Percentiles rank a stretch among this genome's conserved stretches.
Evolutionary conservation across 75 land plant species (phyloP).

Genomic region (Gnetum montanum): DNA sequence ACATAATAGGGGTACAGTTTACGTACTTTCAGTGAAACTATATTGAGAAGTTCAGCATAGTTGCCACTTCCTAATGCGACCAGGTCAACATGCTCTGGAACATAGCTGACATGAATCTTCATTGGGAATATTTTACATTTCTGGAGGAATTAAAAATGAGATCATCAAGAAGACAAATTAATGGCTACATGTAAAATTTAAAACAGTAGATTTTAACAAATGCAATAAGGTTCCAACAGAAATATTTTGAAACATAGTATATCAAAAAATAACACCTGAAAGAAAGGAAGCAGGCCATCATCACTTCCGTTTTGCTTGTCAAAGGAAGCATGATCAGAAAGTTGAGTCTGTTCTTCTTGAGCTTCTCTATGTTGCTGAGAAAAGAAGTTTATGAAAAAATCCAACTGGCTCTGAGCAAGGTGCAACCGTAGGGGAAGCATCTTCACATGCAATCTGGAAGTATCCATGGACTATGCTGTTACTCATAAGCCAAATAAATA

Average conservation of each 20-base stretch:
- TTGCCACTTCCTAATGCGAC: constrained; percentile 65
- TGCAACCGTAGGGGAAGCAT: constrained; percentile 74
- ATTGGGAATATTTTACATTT: constrained; percentile 74
- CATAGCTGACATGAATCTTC: constrained; percentile 74
- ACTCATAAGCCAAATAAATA: too few species aligned
- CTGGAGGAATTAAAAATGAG: constrained; percentile 25
- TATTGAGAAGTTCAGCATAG: constrained; percentile 79
- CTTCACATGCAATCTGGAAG: constrained; percentile 54
- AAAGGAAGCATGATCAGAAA: background rate
- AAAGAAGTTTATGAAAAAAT: constrained; percentile 76
- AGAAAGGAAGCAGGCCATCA: constrained; percentile 79
- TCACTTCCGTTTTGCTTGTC: constrained; percentile 13
- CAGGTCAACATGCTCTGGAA: constrained; percentile 65
- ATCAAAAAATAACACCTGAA: constrained; percentile 44
- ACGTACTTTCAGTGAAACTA: constrained; percentile 88
- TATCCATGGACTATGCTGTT: too few species aligned
- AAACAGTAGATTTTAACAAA: too few species aligned
- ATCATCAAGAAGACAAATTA: background rate
- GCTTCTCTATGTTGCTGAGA: constrained; percentile 18
- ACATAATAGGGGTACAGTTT: too few species aligned
- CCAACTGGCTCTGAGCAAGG: constrained; percentile 85
- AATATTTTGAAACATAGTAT: background rate
- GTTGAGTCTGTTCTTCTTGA: constrained; percentile 1
- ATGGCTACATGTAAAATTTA: too few species aligned
- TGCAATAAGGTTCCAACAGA: background rate